phyloP scores from a whole-genome alignment of 2,329 filamentous ascomycete genomes.

The Proliferodiscus dingleyae region DNA sequence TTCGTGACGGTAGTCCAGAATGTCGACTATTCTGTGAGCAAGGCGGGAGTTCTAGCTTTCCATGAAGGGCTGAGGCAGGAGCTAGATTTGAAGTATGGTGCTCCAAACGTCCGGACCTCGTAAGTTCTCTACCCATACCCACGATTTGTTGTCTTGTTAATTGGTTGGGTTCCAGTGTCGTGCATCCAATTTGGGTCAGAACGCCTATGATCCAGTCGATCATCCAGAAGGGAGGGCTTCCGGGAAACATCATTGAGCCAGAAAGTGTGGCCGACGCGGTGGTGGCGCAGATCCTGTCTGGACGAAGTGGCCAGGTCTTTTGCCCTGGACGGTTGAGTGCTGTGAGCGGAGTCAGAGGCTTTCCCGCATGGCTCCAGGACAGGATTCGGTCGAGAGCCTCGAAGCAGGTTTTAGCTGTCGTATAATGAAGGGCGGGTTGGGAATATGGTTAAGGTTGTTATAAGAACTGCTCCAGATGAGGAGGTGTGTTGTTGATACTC shows the following conservation, averaged over 20 bases:
- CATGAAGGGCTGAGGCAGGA: constrained; percentile 44
- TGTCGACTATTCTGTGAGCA: constrained; percentile 48
- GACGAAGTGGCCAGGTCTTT: too few relatives aligned
- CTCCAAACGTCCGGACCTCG: constrained; percentile 36
- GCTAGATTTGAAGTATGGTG: constrained; percentile 33
- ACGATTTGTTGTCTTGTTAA: background rate
- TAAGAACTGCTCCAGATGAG: too few relatives aligned
- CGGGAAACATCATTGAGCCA: constrained; percentile 2
- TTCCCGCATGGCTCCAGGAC: too few relatives aligned
- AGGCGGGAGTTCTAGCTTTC: constrained; percentile 47
- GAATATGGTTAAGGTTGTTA: too few relatives aligned
- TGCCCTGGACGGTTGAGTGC: too few relatives aligned
- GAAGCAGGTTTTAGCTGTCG: too few relatives aligned
- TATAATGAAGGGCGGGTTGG: too few relatives aligned
- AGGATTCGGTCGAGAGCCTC: too few relatives aligned
- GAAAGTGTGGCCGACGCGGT: constrained; percentile 4
- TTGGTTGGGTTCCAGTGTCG: background rate
- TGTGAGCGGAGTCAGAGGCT: too few relatives aligned
- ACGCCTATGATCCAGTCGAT: constrained; percentile 6
- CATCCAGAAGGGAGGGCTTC: background rate
- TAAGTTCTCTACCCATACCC: background rate
- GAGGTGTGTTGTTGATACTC: too few relatives aligned
- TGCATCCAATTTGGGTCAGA: constrained; percentile 9
- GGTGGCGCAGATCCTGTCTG: constrained; percentile 3
- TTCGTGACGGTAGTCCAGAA: constrained; percentile 44